Evolutionary conservation across 345 rosid genomes (phyloP).

Genomic region (Mercurialis annua): DNA sequence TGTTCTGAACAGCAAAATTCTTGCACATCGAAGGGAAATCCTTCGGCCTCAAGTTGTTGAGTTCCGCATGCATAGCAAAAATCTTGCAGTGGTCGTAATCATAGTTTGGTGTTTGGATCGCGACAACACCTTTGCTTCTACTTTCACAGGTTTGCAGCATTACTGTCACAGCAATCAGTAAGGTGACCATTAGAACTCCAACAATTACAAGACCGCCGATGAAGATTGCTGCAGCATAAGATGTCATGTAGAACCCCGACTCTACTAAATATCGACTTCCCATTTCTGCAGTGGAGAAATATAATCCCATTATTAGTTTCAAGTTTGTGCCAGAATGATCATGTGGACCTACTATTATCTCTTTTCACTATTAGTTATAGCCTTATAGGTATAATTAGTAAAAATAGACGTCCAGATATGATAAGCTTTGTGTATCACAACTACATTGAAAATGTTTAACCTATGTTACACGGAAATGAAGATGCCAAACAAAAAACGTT

Average conservation of each 20-base stretch:
- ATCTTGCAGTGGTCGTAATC: constrained; percentile 49
- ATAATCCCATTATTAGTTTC: background rate
- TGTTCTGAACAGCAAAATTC: constrained; percentile 40
- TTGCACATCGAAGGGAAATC: constrained; percentile 54
- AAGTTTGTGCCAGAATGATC: background rate
- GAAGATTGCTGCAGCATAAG: constrained; percentile 69
- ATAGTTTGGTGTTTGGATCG: constrained; percentile 31
- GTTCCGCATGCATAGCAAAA: constrained; percentile 50
- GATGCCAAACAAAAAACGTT: no score
- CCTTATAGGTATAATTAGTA: background rate
- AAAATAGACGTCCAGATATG: background rate
- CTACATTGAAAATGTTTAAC: background rate
- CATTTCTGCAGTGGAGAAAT: constrained; percentile 38
- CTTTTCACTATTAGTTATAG: background rate
- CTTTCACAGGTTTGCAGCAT: constrained; percentile 73
- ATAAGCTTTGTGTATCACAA: background rate
- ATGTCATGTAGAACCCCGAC: constrained; percentile 75
- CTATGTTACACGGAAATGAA: no score
- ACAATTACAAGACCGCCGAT: constrained; percentile 52
- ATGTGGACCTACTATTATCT: background rate
- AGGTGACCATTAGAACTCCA: constrained; percentile 56
- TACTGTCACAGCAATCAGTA: constrained; percentile 57
- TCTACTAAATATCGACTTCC: constrained; percentile 56
- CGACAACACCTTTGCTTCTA: constrained; percentile 43
- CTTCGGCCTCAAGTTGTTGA: constrained; percentile 44